Evolutionary conservation across 2,329 filamentous ascomycete species (phyloP), one percentile per base, ranked within the genome.

Genomic region (Colletotrichum gigasporum): DNA sequence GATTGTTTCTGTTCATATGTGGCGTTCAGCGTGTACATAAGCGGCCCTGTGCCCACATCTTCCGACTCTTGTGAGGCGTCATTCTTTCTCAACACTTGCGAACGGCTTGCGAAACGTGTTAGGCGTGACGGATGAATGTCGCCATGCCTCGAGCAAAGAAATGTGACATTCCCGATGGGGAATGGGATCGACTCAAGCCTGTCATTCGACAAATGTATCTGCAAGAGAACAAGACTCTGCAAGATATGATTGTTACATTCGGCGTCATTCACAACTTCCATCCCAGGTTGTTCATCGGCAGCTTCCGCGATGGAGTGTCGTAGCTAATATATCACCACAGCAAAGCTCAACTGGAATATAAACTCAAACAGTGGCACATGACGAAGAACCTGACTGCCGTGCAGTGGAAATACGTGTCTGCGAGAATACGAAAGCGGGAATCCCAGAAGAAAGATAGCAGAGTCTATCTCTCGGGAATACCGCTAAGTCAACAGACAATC

Each of bases 301-400:
- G n/a, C n/a, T n/a, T 2, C 11, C 4, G 0, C 14, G 2, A 14
- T 41, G 5, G 0, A 30, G 3, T n/a, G 2, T 16, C 3, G 14
- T 22, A 4, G 9, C 3, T n/a, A 4, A 11, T 37, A 5, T 12
- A 3, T 28, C 6, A 0, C 2, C 3, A 2, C 3, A 63, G 44
- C 16, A 63, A 63, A 24, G 22, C 37, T 3, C 59, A 44, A 3
- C 4, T 63, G 9, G 53, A 45, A 11, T 42, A 28, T 28, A 63
- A 51, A 5, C 37, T 58, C 0, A 51, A 39, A 32, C 44, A 58
- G 11, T 58, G 53, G 59, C 34, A n/a, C 10, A 12, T 58, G n/a
- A 11, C 44, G 5, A 62, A 55, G 9, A 62, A 62, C 5, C 34
- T 62, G 42, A n/a, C 3, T 0, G 18, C 2, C 18, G 6, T 16